Base-by-base conservation (phyloP, 495 filamentous ascomycete genomes). In the Talaromyces borbonicus region DNA sequence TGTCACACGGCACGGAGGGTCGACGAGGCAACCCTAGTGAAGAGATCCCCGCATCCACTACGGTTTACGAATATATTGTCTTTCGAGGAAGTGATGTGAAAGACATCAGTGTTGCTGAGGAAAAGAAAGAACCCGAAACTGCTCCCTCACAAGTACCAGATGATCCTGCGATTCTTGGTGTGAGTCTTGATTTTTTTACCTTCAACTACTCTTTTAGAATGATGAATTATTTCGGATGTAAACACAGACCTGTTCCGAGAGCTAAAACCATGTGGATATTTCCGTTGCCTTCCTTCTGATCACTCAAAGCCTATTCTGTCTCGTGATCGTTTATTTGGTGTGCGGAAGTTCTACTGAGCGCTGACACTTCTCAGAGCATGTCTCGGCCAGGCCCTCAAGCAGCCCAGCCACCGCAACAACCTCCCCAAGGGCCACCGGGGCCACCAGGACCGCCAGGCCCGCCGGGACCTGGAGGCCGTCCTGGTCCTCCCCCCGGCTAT, bases 51-150 rank as follows among this genome's bases (percentile, higher is more conserved):
- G 74, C 85, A 5, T 90, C 87, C 0, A 78, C 85, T 43, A 83
- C 81, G 52, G 70, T 96, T 55, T 99, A 96, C 69, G 93, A 97
- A 60, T 97, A 99, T 72, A 96, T 99, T 56, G 90, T 99, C 49
- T 99, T 99, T 62, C 85, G 90, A 37, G 92, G 93, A 43, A 95
- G 88, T 62, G 92, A 99, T 73, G 92, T 99, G 57, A 97, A 97
- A 68, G 90, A 99, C 61, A 77, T 99, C 55, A 82, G 85, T 47
- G 85, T 99, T 55, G 89, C 93, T 49, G 81, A 92, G 52, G 72
- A 78, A 30, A 84, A 89, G 61, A 83, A 92, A 60, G 79, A 79
- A 52, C 71, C 83, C 56, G 78, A 80, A 35, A 62, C 69, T 48
- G 67, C 77, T 50, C 68, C 67, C 38, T 85, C 85, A 16, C 78